Base-by-base conservation (phyloP, 768 basidiomycete genomes). In the Pleurotus salmoneostramineus region DNA sequence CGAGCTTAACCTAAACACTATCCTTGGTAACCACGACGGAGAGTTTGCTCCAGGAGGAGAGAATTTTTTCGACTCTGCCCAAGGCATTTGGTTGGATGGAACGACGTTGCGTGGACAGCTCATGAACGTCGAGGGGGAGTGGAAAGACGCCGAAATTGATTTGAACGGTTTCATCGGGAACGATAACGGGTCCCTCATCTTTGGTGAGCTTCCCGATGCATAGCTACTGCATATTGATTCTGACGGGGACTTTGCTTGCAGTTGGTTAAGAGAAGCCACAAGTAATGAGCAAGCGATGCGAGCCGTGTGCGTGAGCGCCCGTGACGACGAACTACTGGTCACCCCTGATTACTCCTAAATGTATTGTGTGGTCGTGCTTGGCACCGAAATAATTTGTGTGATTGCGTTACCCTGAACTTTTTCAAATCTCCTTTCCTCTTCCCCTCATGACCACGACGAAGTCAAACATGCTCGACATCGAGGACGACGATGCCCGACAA, bases 401-500 rank as follows among this genome's bases (percentile, higher is more conserved):
- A 27, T 27, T 27, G 21, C 21, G 21, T 27, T 27, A 27, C 21
- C 21, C 21, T 27, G 21, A 27, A 3, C 21, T 27, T 27, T 27
- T 27, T 27, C 21, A 27, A 27, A 27, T 27, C 21, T 27, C 21
- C 21, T 27, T 27, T 27, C 21, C 21, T 27, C 21, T 27, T 27
- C 21, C 3, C 21, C 21, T 27, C 21, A 27, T 27, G 21, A 27
- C 21, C 21, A 27, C 21, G 21, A 27, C 1, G 1, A 27, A 27
- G 21, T 27, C 21, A 27, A 27, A 34, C 74, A 40, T 55, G 37
- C 52, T 82, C 57, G 80, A 82, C 44, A 73, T 78, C 56, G 80
- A 82, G 63, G 77, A 78, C 59, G 77, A 79, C 43, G 78, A 79
- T 5, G 65, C 70, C 31, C 74, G 78, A 60, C 75, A 74, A 51